These are phyloP conservation scores for Chlamydomonas applanata DNA, from an alignment of 139 green algal genomes.

Conservation along the genomic window DNA sequence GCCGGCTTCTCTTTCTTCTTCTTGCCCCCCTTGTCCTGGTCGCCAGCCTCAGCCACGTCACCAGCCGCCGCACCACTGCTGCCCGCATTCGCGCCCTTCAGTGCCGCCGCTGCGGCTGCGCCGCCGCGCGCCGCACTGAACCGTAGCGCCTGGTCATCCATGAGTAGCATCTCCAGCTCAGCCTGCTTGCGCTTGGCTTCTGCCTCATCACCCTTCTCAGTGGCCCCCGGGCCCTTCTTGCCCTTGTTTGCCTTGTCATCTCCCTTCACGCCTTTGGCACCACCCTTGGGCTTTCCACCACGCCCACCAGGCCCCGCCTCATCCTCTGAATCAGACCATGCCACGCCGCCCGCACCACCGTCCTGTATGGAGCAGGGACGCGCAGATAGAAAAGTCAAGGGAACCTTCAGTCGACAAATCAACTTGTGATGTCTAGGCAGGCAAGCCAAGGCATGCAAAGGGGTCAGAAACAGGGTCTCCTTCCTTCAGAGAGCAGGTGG, in stretches of 20 bases:
- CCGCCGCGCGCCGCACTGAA: constrained; percentile 24
- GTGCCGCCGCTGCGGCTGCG: background rate
- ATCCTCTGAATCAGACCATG: background rate
- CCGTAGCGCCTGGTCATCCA: constrained; percentile 79
- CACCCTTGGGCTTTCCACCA: constrained; percentile 16
- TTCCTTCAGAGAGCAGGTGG: too few species aligned
- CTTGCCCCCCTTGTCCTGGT: constrained; percentile 18
- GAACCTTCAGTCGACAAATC: too few species aligned
- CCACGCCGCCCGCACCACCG: background rate
- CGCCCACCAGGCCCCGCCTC: background rate
- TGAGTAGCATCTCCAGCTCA: constrained; percentile 91
- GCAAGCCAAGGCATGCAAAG: too few species aligned
- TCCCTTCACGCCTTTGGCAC: constrained; percentile 27
- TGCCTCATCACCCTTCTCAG: constrained; percentile 14
- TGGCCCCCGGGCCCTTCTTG: constrained; percentile 30
- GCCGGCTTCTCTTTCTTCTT: constrained; percentile 18
- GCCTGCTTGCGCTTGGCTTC: constrained; percentile 46
- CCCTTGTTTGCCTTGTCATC: constrained; percentile 5
- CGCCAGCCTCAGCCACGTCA: background rate
- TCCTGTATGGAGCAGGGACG: constrained; percentile 8
- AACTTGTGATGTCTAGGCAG: too few species aligned
- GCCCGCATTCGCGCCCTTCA: background rate
- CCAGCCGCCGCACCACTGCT: background rate
- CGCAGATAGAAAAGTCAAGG: too few species aligned
- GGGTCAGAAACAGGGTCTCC: too few species aligned